Evolutionary conservation across 257 asterid species (phyloP).

Genomic region (Ehretia macrophylla): DNA sequence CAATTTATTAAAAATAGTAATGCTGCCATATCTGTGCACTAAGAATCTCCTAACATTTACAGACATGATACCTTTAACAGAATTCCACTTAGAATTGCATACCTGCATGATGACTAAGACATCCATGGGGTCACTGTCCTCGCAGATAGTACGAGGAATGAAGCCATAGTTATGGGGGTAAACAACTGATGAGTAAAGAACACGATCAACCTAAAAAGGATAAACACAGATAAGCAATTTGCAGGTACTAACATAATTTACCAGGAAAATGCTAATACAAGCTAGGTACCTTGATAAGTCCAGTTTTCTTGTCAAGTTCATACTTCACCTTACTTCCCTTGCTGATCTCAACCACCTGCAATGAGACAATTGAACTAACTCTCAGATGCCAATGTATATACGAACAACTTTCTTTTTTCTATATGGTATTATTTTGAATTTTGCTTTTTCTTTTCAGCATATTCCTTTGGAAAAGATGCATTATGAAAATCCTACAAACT

Average conservation of each 20-base stretch:
- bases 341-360: conserved; percentile 91
- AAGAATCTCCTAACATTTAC: too few species aligned
- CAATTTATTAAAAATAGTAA: too few species aligned
- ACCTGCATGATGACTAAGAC: conserved; percentile 99
- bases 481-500: too few species aligned
- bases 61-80: too few species aligned
- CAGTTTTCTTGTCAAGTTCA: conserved; percentile 92
- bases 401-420: background rate
- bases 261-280: background rate
- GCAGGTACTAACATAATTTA: background rate
- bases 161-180: conserved; percentile 99
- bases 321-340: conserved; percentile 98
- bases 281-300: conserved; percentile 84
- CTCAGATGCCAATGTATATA: background rate
- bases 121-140: conserved; percentile 91
- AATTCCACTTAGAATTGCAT: background rate
- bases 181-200: conserved; percentile 94
- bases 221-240: conserved; percentile 13
- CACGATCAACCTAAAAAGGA: conserved; percentile 77
- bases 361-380: conserved; percentile 2
- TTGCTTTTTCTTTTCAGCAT: too few species aligned
- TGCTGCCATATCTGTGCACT: too few species aligned
- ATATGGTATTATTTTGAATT: too few species aligned
- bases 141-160: conserved; percentile 93
- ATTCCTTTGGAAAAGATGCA: too few species aligned